Base-by-base conservation (phyloP, 2,329 filamentous ascomycete genomes). In the Tympanopsis confertula region DNA sequence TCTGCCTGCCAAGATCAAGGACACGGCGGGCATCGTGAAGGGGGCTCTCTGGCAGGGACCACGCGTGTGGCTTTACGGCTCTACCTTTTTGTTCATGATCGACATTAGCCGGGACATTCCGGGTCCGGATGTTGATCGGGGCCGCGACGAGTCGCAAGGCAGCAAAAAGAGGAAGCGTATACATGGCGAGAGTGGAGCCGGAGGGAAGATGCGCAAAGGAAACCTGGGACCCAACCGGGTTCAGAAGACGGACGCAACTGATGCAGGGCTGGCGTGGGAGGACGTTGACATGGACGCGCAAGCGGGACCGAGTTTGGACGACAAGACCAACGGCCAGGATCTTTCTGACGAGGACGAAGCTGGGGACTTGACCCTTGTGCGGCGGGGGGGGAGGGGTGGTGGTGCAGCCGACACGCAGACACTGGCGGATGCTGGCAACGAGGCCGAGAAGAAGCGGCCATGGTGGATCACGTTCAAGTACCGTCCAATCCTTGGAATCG, bases 381-480 rank as follows among this genome's bases (percentile, higher is more conserved):
- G 51, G 57, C 4, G 58, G 60, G 29, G 45, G 43, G 5, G 48
- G 50, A 20, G 54, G 53, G 15, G 53, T 57, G 41, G 24, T 13
- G 22, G 30, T 14, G 15, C 30, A 5, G 35, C 20, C 42, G 42
- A 39, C 30, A 33, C 30, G n/a, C 22, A 7, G n/a, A 26, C 22
- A n/a, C 7, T n/a, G n/a, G n/a, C 30, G 30, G 10, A 10, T n/a
- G 50, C 53, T 13, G 47, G 44, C 24, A 43, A 45, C 19, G 47
- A 55, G 32, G 51, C 47, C 35, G 32, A 35, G 26, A 26, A 45
- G 44, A 28, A 47, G 32, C 49, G 54, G 37, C 48, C 47, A 5
- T 73, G 66, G 62, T 96, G 87, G 86, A 76, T 80, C 54, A 94
- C 88, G 4, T 87, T 83, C 68, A 93, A 94, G 59, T 98, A 96